A percentile compares a stretch with the other conserved stretches of the same genome.
Conservation (phyloP, 345 rosid genomes). For the Syzygium oleosum region DNA sequence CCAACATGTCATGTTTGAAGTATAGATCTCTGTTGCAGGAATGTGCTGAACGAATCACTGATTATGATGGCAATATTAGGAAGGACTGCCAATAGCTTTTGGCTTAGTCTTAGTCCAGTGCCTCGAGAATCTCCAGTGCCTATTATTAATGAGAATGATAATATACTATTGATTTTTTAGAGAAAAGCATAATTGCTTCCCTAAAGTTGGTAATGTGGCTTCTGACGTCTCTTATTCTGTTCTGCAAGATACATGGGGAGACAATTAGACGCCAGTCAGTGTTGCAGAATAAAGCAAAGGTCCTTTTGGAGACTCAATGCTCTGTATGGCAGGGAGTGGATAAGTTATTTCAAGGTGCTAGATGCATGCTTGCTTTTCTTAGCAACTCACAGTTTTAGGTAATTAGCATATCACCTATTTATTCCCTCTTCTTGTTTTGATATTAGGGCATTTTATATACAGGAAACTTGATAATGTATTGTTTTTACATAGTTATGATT, state of each 20-base stretch:
- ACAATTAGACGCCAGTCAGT: constrained; percentile 52
- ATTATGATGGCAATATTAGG: not conserved
- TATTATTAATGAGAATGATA: not conserved
- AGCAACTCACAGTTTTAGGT: constrained; percentile 79
- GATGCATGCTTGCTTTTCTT: constrained; percentile 90
- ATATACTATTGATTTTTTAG: not conserved
- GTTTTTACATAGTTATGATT: not conserved
- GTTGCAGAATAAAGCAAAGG: constrained; percentile 61
- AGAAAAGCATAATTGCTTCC: not conserved
- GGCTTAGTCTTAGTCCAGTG: not conserved
- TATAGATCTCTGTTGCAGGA: not conserved
- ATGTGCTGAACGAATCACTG: not conserved
- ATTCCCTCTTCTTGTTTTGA: not conserved
- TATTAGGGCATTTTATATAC: not conserved
- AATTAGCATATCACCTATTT: not conserved
- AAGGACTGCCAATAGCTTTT: not conserved
- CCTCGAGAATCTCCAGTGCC: not conserved
- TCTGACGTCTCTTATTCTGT: not conserved
- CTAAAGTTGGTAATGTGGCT: not conserved
- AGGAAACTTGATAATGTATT: not conserved
- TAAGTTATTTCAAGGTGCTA: constrained; percentile 70
- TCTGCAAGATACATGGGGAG: constrained; percentile 82
- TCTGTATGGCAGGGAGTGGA: constrained; percentile 82
- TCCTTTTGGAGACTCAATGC: constrained; percentile 65
- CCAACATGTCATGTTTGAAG: not conserved